Percentiles rank a stretch among this genome's conserved stretches.
Evolutionary conservation across 306 rosid genomes (phyloP).

Genomic region (Prunus mume): DNA sequence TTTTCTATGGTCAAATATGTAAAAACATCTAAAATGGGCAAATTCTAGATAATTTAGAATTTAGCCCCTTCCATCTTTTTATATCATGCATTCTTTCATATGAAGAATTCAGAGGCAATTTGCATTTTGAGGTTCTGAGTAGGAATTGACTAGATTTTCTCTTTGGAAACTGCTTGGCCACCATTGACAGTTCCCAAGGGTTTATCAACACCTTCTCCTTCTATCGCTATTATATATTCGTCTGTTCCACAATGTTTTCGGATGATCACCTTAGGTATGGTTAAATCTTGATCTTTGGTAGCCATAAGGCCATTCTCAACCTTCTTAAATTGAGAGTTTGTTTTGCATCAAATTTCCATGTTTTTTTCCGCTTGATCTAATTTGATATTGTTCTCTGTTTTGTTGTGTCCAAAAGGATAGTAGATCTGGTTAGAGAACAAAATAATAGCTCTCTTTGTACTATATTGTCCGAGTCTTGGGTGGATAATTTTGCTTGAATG

Average conservation of each 20-base stretch:
- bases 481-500: background rate
- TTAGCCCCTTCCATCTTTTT: background rate
- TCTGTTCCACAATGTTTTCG: background rate
- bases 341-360: background rate
- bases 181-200: background rate
- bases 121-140: background rate
- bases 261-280: background rate
- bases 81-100: background rate
- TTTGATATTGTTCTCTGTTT: background rate
- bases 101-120: constrained; percentile 8
- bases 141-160: background rate
- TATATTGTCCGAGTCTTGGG: background rate
- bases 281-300: background rate
- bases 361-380: background rate
- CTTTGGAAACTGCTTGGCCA: background rate
- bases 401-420: background rate
- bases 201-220: background rate
- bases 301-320: background rate
- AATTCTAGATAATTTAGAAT: background rate
- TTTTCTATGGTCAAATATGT: background rate
- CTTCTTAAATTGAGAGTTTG: background rate
- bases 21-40: background rate
- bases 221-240: background rate
- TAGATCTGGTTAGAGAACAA: background rate
- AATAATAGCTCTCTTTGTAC: background rate